A percentile compares a stretch with the other conserved stretches of the same genome.
phyloP scores from a whole-genome alignment of 192 early-diverging fungal genomes.

The Coemansia sp. region DNA sequence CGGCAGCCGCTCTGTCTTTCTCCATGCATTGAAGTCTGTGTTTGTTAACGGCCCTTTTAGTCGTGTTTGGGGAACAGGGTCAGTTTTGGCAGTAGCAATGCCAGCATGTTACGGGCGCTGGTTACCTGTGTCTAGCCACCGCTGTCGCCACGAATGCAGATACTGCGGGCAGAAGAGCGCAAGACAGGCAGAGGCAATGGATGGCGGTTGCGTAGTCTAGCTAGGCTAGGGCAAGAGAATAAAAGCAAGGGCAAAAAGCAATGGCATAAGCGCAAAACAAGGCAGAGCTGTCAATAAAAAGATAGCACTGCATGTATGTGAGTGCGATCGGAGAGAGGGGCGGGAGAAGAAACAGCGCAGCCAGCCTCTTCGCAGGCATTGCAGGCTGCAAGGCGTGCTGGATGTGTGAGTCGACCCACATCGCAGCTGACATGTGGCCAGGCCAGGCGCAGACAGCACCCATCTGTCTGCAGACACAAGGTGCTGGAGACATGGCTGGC shows the following conservation, averaged over 20 bases:
- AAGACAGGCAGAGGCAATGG: not conserved
- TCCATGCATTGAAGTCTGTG: not conserved
- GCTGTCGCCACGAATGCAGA: constrained; percentile 15
- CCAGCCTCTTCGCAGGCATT: constrained; percentile 7
- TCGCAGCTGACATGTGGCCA: not conserved
- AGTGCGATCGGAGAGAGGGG: constrained; percentile 9
- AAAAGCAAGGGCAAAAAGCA: not conserved
- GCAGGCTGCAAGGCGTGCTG: constrained; percentile 16
- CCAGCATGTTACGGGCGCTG: constrained; percentile 3
- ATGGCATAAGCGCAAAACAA: not conserved
- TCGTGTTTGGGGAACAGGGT: not conserved
- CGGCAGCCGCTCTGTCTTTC: not conserved
- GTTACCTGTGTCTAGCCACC: constrained; percentile 13
- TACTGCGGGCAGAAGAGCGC: constrained; percentile 5
- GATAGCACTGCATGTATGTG: constrained; percentile 2
- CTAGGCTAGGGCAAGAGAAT: not conserved
- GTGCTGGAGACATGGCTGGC: not conserved
- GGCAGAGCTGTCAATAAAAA: constrained; percentile 6
- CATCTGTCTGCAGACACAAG: not conserved
- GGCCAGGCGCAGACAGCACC: not conserved
- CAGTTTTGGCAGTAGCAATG: not conserved
- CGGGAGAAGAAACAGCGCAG: not conserved
- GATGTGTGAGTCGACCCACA: constrained; percentile 9
- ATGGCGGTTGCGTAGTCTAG: not conserved
- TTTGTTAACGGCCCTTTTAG: constrained; percentile 1